These are phyloP conservation scores for Colletotrichum graminicola DNA, from an alignment of 2,329 filamentous ascomycete genomes.

Conservation along the genomic window DNA sequence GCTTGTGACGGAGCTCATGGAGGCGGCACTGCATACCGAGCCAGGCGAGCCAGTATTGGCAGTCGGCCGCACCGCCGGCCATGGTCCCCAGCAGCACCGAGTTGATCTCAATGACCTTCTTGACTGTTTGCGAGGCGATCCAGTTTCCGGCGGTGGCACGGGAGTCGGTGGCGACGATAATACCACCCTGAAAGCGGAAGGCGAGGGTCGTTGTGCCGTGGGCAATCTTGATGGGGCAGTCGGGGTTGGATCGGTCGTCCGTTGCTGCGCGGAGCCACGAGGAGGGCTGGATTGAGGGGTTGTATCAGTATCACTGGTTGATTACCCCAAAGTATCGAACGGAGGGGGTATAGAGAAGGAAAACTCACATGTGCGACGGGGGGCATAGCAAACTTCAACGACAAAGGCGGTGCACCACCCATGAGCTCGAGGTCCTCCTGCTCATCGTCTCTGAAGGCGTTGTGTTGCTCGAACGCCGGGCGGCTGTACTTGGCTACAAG, in stretches of 20 bases:
- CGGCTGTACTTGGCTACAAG: constrained; percentile 93
- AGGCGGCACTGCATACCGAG: constrained; percentile 99
- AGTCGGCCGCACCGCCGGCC: constrained; percentile 98
- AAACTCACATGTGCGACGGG: constrained; percentile 85
- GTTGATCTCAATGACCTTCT: constrained; percentile 99
- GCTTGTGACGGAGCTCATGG: constrained; percentile 99
- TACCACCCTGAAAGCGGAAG: constrained; percentile 98
- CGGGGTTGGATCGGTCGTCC: constrained; percentile 96
- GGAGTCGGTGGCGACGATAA: constrained; percentile 98
- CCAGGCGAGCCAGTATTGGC: constrained; percentile 99
- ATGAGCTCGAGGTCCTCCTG: constrained; percentile 82
- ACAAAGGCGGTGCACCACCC: constrained; percentile 72
- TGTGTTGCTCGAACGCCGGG: constrained; percentile 76
- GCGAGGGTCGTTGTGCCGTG: constrained; percentile 98
- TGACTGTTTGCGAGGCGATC: constrained; percentile 99
- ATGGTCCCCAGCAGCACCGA: constrained; percentile 94
- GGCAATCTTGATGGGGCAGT: constrained; percentile 98
- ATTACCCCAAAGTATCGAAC: not conserved
- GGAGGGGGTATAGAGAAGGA: not conserved
- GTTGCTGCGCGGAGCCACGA: constrained; percentile 97
- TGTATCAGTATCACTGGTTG: constrained; percentile 30
- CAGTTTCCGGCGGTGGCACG: constrained; percentile 97
- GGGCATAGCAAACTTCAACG: constrained; percentile 94
- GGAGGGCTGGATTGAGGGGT: constrained; percentile 72
- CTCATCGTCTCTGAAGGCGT: constrained; percentile 65